Conservation (phyloP, 139 green algal species). For the Chlorella vulgaris region DNA sequence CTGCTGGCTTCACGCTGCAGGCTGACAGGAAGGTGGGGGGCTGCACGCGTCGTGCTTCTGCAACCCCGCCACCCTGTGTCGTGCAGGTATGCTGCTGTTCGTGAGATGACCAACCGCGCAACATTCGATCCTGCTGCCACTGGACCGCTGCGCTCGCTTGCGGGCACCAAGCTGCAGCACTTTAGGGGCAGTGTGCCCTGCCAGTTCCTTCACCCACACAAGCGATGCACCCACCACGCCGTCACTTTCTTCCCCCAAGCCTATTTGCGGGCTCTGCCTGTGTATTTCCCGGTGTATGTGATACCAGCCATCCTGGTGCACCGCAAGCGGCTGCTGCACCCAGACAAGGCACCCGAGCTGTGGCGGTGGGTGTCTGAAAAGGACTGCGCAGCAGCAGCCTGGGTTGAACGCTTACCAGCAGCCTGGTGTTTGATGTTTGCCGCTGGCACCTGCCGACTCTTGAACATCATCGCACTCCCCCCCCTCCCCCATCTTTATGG, state of each 20-base stretch:
- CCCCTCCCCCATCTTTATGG: not conserved
- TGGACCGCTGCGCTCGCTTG: slow-evolving; percentile 42
- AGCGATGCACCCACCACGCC: slow-evolving; percentile 60
- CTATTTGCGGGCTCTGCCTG: slow-evolving; percentile 74
- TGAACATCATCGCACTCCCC: no score
- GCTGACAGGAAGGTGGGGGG: not conserved
- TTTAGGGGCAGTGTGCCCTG: slow-evolving; percentile 49
- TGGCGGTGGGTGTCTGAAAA: slow-evolving; percentile 59
- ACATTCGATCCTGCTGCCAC: not conserved
- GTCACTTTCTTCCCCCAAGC: slow-evolving; percentile 61
- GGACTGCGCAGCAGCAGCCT: no score
- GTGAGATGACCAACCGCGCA: slow-evolving; percentile 30
- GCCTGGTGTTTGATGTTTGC: not conserved
- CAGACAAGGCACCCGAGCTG: slow-evolving; percentile 49
- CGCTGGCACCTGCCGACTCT: no score
- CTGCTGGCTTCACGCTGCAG: not conserved
- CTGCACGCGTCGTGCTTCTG: not conserved
- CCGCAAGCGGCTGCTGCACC: slow-evolving; percentile 66
- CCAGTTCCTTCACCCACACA: slow-evolving; percentile 68
- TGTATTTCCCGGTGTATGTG: slow-evolving; percentile 86
- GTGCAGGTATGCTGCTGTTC: slow-evolving; percentile 22
- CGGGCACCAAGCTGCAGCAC: slow-evolving; percentile 37
- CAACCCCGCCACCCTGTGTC: not conserved
- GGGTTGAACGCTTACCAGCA: not conserved
- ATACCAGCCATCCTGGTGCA: slow-evolving; percentile 88